Conservation (phyloP, 2,329 filamentous ascomycete genomes). For the Colletotrichum simmondsii region DNA sequence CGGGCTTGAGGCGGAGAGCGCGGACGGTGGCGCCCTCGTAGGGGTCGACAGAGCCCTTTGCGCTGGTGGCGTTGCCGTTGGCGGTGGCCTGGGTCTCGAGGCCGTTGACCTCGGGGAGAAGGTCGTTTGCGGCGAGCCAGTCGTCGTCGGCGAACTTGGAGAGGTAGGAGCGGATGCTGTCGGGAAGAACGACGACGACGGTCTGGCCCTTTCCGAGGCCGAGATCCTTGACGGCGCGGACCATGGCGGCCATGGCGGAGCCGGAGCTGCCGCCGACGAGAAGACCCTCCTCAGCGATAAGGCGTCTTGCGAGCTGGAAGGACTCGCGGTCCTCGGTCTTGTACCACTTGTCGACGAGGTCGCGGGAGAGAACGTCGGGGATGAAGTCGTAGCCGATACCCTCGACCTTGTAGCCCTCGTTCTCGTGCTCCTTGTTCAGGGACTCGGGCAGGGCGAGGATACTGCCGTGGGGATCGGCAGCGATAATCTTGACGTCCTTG, state of each 20-base stretch:
- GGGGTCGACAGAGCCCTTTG: conserved; percentile 64
- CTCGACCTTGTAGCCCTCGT: conserved; percentile 96
- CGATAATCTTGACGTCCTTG: conserved; percentile 84
- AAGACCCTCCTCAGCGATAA: conserved; percentile 94
- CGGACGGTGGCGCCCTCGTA: conserved; percentile 84
- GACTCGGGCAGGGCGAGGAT: conserved; percentile 85
- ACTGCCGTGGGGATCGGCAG: conserved; percentile 91
- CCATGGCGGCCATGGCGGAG: conserved; percentile 86
- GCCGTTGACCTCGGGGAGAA: conserved; percentile 71
- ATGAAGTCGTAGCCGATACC: conserved; percentile 99
- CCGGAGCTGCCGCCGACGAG: conserved; percentile 94
- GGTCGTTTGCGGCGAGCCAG: conserved; percentile 96
- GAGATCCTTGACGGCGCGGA: conserved; percentile 80
- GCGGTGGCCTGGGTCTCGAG: conserved; percentile 56
- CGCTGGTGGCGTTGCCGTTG: conserved; percentile 44
- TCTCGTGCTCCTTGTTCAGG: conserved; percentile 83
- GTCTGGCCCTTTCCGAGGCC: conserved; percentile 85
- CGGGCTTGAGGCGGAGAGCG: conserved; percentile 88
- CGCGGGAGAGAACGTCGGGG: conserved; percentile 88
- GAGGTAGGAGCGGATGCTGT: conserved; percentile 97
- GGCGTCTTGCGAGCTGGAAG: conserved; percentile 86
- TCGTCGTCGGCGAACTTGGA: conserved; percentile 99
- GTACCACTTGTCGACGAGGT: conserved; percentile 92
- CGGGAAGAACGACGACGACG: conserved; percentile 90
- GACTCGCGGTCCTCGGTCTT: conserved; percentile 96